These are phyloP conservation scores for Aristolochia contorta DNA, from an alignment of 164 flowering plant genomes.

Conservation along the genomic window DNA sequence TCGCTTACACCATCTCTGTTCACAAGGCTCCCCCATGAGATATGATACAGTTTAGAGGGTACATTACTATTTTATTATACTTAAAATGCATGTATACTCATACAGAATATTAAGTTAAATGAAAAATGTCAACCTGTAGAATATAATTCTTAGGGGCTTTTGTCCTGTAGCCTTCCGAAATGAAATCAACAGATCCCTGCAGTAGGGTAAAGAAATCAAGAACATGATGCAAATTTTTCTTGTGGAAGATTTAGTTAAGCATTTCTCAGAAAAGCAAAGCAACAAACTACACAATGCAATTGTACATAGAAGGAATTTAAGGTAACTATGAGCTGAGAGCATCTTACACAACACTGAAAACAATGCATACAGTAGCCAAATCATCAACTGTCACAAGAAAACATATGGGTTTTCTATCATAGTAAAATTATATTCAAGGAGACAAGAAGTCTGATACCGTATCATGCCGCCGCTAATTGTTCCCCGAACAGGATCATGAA, in stretches of 20 bases:
- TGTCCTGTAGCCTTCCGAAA: constrained; percentile 82
- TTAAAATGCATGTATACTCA: background rate
- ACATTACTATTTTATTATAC: background rate
- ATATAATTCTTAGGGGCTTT: constrained; percentile 83
- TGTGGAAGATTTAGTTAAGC: background rate
- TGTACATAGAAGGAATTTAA: background rate
- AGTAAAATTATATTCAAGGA: background rate
- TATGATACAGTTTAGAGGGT: background rate
- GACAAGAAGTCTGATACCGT: constrained; percentile 5
- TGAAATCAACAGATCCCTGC: constrained; percentile 87
- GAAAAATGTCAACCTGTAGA: constrained; percentile 50
- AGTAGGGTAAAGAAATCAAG: background rate
- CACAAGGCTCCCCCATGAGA: background rate
- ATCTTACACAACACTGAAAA: too few species aligned
- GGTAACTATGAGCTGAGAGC: background rate
- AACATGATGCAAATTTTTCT: background rate
- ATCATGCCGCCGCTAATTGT: constrained; percentile 25
- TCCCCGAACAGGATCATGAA: constrained; percentile 22
- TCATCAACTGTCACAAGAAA: too few species aligned
- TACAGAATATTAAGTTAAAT: background rate
- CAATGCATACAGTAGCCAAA: too few species aligned
- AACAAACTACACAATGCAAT: too few species aligned
- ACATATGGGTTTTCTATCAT: too few species aligned
- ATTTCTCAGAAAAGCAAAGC: background rate
- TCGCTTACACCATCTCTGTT: constrained; percentile 49